Conservation (phyloP, 2,329 filamentous ascomycete genomes). For the Alternaria alternata region DNA sequence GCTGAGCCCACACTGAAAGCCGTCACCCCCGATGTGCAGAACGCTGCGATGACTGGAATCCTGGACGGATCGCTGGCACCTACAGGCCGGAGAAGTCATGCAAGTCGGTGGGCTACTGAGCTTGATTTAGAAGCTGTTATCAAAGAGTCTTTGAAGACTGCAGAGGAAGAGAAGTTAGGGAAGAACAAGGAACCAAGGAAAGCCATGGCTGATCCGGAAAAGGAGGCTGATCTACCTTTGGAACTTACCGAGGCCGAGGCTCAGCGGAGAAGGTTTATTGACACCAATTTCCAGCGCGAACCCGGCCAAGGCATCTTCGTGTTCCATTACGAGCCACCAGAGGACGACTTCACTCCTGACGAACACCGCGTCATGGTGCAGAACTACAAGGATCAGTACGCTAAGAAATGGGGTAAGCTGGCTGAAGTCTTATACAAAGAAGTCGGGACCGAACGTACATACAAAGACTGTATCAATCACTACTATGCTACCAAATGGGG, state of each 20-base stretch:
- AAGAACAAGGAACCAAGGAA: conserved; percentile 69
- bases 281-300: conserved; percentile 70
- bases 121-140: conserved; percentile 76
- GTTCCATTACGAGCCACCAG: conserved; percentile 75
- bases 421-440: conserved; percentile 66
- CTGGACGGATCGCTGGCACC: conserved; percentile 38
- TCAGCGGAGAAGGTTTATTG: conserved; percentile 66
- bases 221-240: conserved; percentile 76
- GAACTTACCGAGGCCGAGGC: conserved; percentile 71
- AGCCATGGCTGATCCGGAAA: conserved; percentile 76
- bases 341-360: conserved; percentile 77
- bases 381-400: conserved; percentile 72
- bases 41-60: conserved; percentile 37
- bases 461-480: conserved; percentile 83
- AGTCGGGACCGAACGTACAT: conserved; percentile 67
- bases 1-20: conserved; percentile 47
- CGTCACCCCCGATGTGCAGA: conserved; percentile 58
- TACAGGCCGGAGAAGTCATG: conserved; percentile 43
- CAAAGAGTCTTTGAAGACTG: conserved; percentile 71
- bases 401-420: conserved; percentile 84
- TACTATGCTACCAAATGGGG: conserved; percentile 84
- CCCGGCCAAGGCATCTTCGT: conserved; percentile 72
- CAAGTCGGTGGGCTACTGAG: conserved; percentile 62
- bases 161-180: conserved; percentile 74
- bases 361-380: conserved; percentile 77